Percentiles rank a stretch among this genome's conserved stretches.
Conservation (phyloP, 495 filamentous ascomycete species). For the Penicillium crystallinum region DNA sequence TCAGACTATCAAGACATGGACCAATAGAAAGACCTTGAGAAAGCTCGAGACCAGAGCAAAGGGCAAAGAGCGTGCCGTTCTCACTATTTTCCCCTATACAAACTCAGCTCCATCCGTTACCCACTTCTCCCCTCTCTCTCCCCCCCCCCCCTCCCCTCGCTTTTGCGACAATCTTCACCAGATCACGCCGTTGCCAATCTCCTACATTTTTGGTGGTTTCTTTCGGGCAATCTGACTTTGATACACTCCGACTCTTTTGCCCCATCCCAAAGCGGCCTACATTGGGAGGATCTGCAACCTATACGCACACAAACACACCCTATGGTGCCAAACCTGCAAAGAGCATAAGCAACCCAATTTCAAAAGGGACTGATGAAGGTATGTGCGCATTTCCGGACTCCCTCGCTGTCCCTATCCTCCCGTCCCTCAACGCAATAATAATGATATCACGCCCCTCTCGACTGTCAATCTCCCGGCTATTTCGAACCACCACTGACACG, state of each 20-base stretch:
- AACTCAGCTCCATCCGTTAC: conserved; percentile 18
- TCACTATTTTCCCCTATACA: conserved; percentile 13
- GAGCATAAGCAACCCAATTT: conserved; percentile 11
- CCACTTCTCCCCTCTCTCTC: conserved; percentile 16
- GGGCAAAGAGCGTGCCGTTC: conserved; percentile 5
- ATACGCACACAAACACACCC: conserved; percentile 20
- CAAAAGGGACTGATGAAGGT: conserved; percentile 33
- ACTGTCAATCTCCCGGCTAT: conserved; percentile 2
- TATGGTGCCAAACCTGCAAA: conserved; percentile 1
- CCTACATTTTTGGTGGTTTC: not conserved
- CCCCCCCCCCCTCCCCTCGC: conserved; percentile 13
- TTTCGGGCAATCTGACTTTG: not conserved
- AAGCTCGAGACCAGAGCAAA: not conserved
- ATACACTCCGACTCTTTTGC: not conserved
- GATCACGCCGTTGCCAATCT: not conserved
- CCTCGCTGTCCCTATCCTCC: conserved; percentile 1
- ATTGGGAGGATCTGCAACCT: conserved; percentile 21
- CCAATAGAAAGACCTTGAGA: not conserved
- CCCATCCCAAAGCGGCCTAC: conserved; percentile 4
- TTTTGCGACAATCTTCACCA: conserved; percentile 8
- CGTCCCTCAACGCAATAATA: conserved; percentile 14
- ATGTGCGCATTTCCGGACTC: conserved; percentile 12
- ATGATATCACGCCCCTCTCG: conserved; percentile 20
- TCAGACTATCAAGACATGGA: not conserved
- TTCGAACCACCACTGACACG: conserved; percentile 15